These are phyloP conservation scores for Cyberlindnera subsufficiens DNA, from an alignment of 805 yeast species.

Conservation along the genomic window DNA sequence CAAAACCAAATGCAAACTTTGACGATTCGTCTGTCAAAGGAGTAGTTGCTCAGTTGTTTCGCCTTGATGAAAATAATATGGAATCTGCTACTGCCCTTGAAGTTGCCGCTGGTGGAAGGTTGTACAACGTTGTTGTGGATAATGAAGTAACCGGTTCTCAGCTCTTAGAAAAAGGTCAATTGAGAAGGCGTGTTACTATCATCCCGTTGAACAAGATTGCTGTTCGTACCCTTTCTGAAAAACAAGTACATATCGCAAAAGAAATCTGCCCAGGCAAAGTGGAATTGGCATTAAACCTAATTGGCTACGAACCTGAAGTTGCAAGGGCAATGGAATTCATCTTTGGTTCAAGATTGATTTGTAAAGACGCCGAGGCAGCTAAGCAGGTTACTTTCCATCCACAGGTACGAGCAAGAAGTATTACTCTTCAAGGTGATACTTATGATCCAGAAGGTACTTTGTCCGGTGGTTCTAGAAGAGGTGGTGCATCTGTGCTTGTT, in stretches of 20 bases:
- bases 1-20: slow-evolving; percentile 58
- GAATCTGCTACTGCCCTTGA: slow-evolving; percentile 80
- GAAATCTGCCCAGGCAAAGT: slow-evolving; percentile 77
- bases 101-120: slow-evolving; percentile 87
- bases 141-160: slow-evolving; percentile 80
- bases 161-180: slow-evolving; percentile 69
- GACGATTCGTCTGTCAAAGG: slow-evolving; percentile 69
- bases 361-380: slow-evolving; percentile 85
- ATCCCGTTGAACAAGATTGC: slow-evolving; percentile 86
- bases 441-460: slow-evolving; percentile 96
- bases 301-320: slow-evolving; percentile 69
- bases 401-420: slow-evolving; percentile 69
- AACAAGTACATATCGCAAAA: slow-evolving; percentile 60
- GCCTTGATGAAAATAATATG: slow-evolving; percentile 47
- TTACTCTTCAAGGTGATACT: slow-evolving; percentile 88
- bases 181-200: slow-evolving; percentile 80
- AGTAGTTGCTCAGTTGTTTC: slow-evolving; percentile 80
- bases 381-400: slow-evolving; percentile 85
- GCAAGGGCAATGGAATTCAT: slow-evolving; percentile 83
- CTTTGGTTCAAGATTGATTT: slow-evolving; percentile 85
- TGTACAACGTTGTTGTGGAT: slow-evolving; percentile 89
- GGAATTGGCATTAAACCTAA: slow-evolving; percentile 79
- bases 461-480: slow-evolving; percentile 86
- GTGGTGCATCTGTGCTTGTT: slow-evolving; percentile 49
- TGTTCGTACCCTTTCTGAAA: slow-evolving; percentile 47